Evolutionary conservation across 2,329 filamentous ascomycete species (phyloP), one percentile per base, ranked within the genome.

Genomic region (Acrocalymma vagum): DNA sequence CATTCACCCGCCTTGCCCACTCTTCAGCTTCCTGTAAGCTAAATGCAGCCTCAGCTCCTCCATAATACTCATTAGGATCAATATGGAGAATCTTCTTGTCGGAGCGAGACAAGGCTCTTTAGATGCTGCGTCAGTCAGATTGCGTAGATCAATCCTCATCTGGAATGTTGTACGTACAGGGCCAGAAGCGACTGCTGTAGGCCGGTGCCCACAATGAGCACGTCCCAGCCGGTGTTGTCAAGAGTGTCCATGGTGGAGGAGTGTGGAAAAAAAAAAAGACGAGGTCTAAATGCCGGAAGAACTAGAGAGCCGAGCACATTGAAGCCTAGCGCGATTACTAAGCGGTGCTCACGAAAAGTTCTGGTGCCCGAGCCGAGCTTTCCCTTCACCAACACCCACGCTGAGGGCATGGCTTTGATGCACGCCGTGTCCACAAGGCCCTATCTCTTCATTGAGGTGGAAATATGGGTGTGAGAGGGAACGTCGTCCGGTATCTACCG

Each of bases 81-180:
- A 96, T 77, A 69, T 97, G 93, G 45, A 97, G 81, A 54, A 96
- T 83, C 61, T 90, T 94, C 78, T 95, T 95, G 66, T 85, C 86
- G 49, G 91, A 95, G 64, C 92, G 87, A 56, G 93, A 97, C 60
- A 97, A 81, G 62, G 93, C 88, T 80, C 93, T 97, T 80, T 66
- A 70, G 66, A 46, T 54, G 72, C 81, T 86, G 73, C 71, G 85
- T 90, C 82, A 89, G 86, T 88, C 83, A 87, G 84, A 84, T 53
- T 75, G 74, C 74, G 71, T 62, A 57, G 58, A 31, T 53, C 55
- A 56, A 32, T 21, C 49, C 51, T 32, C 42, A 40, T 34, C 30
- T 25, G 36, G 38, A 34, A 36, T 41, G 41, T 27, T 24, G 38
- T 42, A 72, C 74, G 48, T 77, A 81, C 78, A 79, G 67, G 50